Evolutionary conservation across 202 grass and related monocot genomes (phyloP), one percentile per base, ranked within the genome.

Genomic region (Zoysia matrella): DNA sequence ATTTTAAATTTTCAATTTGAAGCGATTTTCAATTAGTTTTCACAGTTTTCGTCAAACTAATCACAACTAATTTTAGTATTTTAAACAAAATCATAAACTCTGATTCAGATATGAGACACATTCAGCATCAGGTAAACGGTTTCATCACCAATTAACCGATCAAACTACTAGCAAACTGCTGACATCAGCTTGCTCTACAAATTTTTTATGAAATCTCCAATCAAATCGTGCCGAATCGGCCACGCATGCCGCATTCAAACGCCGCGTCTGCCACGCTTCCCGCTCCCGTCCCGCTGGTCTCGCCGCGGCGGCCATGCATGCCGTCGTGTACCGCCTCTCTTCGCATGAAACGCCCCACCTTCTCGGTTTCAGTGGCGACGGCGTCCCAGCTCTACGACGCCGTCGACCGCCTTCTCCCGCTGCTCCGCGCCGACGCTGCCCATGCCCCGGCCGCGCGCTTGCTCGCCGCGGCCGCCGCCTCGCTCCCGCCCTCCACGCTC

Each of bases 351-450:
- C 47, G 44, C 3, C 88, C 80, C 13, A 82, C 88, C 64, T 94
- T 94, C 86, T 84, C 76, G 16, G 56, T 88, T 69, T 84, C 76
- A 16, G 64, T 80, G 76, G 22, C 52, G 50, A 68, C 75, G 55
- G 76, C 84, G 66, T 75, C 86, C 3, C 89, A 87, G 69, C 83
- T 92, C 74, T 81, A 88, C 80, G 81, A 84, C 11, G 84, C 89
- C 74, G 78, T 90, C 72, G 91, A 92, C 73, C 46, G 82, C 48
- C 92, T 94, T 63, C 67, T 90, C 72, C 83, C 75, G 57, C 83
- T 81, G 56, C 50, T 84, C 57, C 86, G 67, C 52, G 50, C 75
- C 48, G 76, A 86, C 64, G 79, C 81, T 64, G 52, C 83, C 52
- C 62, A 91, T 81, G 73, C 75, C 69, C 57, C 84, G 6, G 79